Conservation (phyloP, 192 early-diverging fungal genomes). For the Coemansia asiatica region DNA sequence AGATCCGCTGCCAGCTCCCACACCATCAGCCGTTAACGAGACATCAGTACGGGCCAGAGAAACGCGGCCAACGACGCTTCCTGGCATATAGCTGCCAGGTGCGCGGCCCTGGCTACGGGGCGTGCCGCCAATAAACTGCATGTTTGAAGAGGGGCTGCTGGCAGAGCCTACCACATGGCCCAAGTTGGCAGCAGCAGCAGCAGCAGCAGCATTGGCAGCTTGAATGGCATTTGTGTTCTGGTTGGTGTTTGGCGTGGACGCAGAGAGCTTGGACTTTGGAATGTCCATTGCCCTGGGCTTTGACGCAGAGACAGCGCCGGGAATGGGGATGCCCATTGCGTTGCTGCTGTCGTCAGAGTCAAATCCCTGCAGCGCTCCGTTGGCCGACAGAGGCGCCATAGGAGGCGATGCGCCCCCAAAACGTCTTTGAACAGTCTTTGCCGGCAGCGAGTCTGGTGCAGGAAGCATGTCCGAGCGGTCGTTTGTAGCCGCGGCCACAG, state of each 20-base stretch:
- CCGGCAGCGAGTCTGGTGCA: slow-evolving; percentile 45
- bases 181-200: background rate
- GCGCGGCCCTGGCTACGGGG: slow-evolving; percentile 55
- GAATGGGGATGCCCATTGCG: slow-evolving; percentile 28
- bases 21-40: slow-evolving; percentile 53
- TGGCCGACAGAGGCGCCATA: slow-evolving; percentile 7
- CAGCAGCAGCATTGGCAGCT: background rate
- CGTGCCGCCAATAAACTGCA: slow-evolving; percentile 41
- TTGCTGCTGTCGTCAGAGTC: slow-evolving; percentile 28
- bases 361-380: slow-evolving; percentile 16
- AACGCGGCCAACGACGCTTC: slow-evolving; percentile 53
- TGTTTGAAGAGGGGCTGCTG: slow-evolving; percentile 21
- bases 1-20: slow-evolving; percentile 46
- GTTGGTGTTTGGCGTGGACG: slow-evolving; percentile 1
- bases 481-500: slow-evolving; percentile 18
- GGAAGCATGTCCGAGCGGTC: slow-evolving; percentile 55
- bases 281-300: slow-evolving; percentile 35
- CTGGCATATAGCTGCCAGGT: slow-evolving; percentile 55
- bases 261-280: slow-evolving; percentile 12
- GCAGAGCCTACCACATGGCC: slow-evolving; percentile 27
- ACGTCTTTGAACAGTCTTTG: slow-evolving; percentile 39
- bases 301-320: slow-evolving; percentile 29
- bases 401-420: slow-evolving; percentile 17
- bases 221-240: slow-evolving; percentile 29
- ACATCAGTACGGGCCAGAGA: slow-evolving; percentile 50